Conservation (phyloP, 441 rosid species). For the Euphorbia celastroides region DNA sequence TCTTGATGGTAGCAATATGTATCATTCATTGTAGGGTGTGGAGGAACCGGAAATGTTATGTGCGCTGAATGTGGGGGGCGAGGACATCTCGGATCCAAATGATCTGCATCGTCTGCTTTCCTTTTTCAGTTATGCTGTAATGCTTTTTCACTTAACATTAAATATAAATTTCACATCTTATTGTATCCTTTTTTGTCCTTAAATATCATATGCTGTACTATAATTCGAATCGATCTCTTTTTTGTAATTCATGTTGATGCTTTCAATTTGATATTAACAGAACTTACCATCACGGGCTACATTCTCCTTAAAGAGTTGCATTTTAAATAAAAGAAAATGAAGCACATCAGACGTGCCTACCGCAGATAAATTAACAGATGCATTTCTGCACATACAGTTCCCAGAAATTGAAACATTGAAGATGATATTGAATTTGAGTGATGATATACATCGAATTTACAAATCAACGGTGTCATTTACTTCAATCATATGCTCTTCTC, state of each 20-base stretch:
- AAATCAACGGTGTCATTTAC: neutral
- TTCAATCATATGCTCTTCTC: neutral
- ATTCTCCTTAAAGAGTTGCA: no score
- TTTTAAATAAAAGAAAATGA: no score
- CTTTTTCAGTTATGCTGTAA: conserved; percentile 24
- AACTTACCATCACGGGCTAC: no score
- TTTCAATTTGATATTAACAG: no score
- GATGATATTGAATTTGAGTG: neutral
- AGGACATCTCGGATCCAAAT: conserved; percentile 54
- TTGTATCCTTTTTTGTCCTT: conserved; percentile 12
- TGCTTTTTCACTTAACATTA: conserved; percentile 13
- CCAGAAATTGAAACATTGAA: no score
- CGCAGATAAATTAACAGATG: no score
- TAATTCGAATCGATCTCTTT: neutral
- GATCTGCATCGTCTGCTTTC: conserved; percentile 20
- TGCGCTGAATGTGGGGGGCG: conserved; percentile 83
- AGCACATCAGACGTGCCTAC: no score
- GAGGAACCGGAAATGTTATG: conserved; percentile 88
- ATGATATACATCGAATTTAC: conserved; percentile 3
- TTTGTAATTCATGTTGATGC: neutral
- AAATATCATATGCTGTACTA: neutral
- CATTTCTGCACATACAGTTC: no score
- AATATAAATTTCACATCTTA: neutral
- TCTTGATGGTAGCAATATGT: neutral
- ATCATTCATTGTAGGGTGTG: conserved; percentile 56